phyloP scores from a whole-genome alignment of 2,329 filamentous ascomycete species.

The Fusarium sp. region DNA sequence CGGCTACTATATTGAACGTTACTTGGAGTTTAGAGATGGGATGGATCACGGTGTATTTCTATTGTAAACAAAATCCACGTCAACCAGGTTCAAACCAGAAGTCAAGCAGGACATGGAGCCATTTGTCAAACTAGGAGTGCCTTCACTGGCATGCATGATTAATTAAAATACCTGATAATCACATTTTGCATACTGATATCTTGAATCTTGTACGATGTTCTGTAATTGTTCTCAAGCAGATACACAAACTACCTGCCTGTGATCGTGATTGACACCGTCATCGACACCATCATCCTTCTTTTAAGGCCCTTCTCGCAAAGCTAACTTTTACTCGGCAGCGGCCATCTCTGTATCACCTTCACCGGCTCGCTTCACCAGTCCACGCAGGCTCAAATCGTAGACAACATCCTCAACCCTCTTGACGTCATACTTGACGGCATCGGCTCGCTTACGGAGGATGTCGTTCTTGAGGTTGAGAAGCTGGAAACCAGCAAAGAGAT shows the following conservation, averaged over 20 bases:
- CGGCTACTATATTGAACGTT: constrained; percentile 20
- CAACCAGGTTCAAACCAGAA: constrained; percentile 5
- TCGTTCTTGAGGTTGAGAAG: constrained; percentile 98
- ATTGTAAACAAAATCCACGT: constrained; percentile 41
- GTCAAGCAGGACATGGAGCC: constrained; percentile 1
- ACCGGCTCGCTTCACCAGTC: constrained; percentile 72
- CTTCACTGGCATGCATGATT: constrained; percentile 12
- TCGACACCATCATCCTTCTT: constrained; percentile 1
- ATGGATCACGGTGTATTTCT: constrained; percentile 42
- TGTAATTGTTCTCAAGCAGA: not conserved
- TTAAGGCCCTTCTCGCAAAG: not conserved
- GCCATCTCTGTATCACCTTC: constrained; percentile 56
- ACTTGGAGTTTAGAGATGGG: constrained; percentile 21
- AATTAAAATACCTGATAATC: constrained; percentile 25
- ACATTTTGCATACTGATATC: not conserved
- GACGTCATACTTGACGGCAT: constrained; percentile 96
- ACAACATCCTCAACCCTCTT: constrained; percentile 99
- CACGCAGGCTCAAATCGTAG: constrained; percentile 91
- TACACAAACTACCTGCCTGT: not conserved
- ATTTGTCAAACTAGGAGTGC: constrained; percentile 16
- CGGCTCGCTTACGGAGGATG: constrained; percentile 84
- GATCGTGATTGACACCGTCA: not conserved
- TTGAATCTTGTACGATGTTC: not conserved
- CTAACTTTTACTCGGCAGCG: constrained; percentile 46
- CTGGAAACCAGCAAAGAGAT: constrained; percentile 95